Base-by-base conservation (phyloP, 176 grass and related monocot genomes). In the Phoenix roebelenii region DNA sequence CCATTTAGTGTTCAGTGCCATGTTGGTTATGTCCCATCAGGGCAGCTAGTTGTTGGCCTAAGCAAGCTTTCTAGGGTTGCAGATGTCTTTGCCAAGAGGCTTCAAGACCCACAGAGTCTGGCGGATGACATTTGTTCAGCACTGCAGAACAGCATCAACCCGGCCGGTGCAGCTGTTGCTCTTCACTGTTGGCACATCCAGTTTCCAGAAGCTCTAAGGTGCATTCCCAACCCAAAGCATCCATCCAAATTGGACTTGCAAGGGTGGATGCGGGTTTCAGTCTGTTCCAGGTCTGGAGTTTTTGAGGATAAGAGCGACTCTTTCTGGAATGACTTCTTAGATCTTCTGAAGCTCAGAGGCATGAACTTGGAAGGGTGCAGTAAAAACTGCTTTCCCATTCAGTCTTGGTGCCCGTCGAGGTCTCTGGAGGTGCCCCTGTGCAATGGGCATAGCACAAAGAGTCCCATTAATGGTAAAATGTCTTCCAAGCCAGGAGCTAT, bases 31-130 rank as follows among this genome's bases (percentile, higher is more conserved):
- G 75, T 89, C 16, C 84, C 94, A 32, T 89, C 88, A 0, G 79
- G 70, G 52, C 80, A 81, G 75, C 76, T 79, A 52, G 88, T 98
- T 19, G 78, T 98, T 68, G 94, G 94, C 18, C 76, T 98, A 65
- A 98, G 94, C 82, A 98, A 98, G 71, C 84, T 98, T 57, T 89
- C 94, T 22, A 80, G 94, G 72, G 94, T 98, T 78, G 63, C 85
- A 20, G 94, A 98, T 35, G 75, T 93, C 50, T 98, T 92, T 16
- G 81, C 94, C 23, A 89, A 89, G 71, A 87, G 94, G 14, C 76
- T 98, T 72, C 94, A 98, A 68, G 81, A 83, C 58, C 94, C 94
- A 65, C 79, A 92, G 23, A 82, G 74, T 65, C 77, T 98, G 50
- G 87, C 79, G n/a, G 79, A 83, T 59, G 88, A 98, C 75, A 58